Conservation (phyloP, 441 rosid species). For the Jatropha multifida region DNA sequence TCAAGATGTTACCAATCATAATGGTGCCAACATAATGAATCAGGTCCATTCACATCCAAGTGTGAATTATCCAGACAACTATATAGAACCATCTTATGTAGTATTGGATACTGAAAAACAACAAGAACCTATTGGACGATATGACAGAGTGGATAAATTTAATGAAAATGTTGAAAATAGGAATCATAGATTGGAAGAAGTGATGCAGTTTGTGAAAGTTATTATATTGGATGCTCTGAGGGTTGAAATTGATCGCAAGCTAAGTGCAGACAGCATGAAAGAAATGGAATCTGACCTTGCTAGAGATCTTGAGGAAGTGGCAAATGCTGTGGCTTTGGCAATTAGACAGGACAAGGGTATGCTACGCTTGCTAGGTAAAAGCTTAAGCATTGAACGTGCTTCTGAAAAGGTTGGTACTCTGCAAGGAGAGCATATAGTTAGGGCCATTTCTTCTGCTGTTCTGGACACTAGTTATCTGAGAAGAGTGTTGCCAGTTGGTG, state of each 20-base stretch:
- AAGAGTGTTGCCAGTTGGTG: slow-evolving; percentile 80
- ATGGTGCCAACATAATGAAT: slow-evolving; percentile 27
- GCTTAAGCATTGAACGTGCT: slow-evolving; percentile 23
- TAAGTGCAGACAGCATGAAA: slow-evolving; percentile 56
- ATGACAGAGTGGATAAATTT: slow-evolving; percentile 29
- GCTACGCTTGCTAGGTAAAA: slow-evolving; percentile 41
- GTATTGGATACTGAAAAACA: slow-evolving; percentile 58
- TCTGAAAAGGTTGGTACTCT: slow-evolving; percentile 58
- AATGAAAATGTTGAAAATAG: slow-evolving; percentile 34
- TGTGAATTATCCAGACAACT: slow-evolving; percentile 35
- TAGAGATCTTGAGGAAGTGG: slow-evolving; percentile 69
- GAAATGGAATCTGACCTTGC: slow-evolving; percentile 56
- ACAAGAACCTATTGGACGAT: slow-evolving; percentile 40
- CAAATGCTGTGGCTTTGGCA: slow-evolving; percentile 63
- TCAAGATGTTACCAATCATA: slow-evolving; percentile 31
- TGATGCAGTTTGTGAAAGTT: slow-evolving; percentile 53
- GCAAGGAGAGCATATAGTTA: slow-evolving; percentile 55
- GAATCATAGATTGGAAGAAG: slow-evolving; percentile 41
- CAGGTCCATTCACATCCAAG: slow-evolving; percentile 30
- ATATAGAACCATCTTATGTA: slow-evolving; percentile 71
- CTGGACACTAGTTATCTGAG: slow-evolving; percentile 65
- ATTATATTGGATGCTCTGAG: slow-evolving; percentile 66
- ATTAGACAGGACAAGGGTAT: slow-evolving; percentile 39
- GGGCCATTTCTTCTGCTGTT: slow-evolving; percentile 74
- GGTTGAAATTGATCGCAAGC: slow-evolving; percentile 75